Percentiles rank a stretch among this genome's conserved stretches.
Evolutionary conservation across 306 rosid species (phyloP).

Genomic region (Neltuma alba): DNA sequence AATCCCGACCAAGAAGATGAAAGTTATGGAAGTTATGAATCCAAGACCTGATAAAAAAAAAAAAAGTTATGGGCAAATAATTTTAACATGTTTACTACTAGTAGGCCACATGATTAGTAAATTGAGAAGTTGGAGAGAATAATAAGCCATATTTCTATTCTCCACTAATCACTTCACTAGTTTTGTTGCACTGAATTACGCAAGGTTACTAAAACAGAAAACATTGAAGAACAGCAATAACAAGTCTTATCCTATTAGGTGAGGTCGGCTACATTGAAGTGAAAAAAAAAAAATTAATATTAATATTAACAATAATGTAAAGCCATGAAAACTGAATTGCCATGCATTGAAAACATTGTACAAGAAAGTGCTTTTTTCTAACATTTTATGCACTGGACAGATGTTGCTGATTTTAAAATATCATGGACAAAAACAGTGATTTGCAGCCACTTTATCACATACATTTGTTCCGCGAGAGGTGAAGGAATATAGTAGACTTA

Average conservation of each 20-base stretch:
- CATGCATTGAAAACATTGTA: neutral
- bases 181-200: conserved; percentile 8
- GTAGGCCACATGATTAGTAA: conserved; percentile 5
- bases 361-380: conserved; percentile 26
- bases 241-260: no score
- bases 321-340: conserved; percentile 9
- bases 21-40: conserved; percentile 83
- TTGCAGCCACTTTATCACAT: conserved; percentile 3
- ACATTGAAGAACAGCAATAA: neutral
- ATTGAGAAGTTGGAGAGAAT: neutral
- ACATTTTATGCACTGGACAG: neutral
- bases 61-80: conserved; percentile 30
- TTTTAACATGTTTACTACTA: conserved; percentile 26
- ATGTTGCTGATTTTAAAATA: neutral
- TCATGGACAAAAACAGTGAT: neutral
- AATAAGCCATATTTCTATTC: conserved; percentile 3
- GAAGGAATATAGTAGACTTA: conserved; percentile 46
- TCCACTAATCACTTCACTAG: neutral
- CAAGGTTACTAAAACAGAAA: conserved; percentile 15
- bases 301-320: neutral
- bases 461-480: neutral
- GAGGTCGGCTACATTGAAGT: no score
- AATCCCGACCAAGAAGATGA: conserved; percentile 94
- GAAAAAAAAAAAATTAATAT: no score
- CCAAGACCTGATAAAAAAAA: conserved; percentile 75